Evolutionary conservation across 306 rosid genomes (phyloP).

Genomic region (Inga laurina): DNA sequence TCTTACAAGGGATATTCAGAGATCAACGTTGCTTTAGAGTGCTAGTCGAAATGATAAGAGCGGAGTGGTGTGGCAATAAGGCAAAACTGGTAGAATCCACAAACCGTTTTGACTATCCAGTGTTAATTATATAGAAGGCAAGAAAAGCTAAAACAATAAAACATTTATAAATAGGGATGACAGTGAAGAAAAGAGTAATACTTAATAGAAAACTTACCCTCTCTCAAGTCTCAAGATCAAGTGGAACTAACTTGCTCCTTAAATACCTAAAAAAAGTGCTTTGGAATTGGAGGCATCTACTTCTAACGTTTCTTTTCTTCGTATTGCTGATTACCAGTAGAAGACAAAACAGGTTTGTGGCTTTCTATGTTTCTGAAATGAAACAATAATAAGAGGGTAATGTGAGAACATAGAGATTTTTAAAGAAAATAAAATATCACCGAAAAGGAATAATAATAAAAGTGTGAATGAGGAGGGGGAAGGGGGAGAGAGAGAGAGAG

Average conservation of each 20-base stretch:
- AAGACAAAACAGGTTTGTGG: constrained; percentile 42
- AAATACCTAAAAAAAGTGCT: constrained; percentile 39
- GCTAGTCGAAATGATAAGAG: neutral
- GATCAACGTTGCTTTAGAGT: neutral
- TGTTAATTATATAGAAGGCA: constrained; percentile 12
- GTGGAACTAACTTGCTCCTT: constrained; percentile 26
- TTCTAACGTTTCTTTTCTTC: constrained; percentile 38
- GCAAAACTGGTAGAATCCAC: constrained; percentile 28
- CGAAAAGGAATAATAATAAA: constrained; percentile 25
- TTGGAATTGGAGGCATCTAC: constrained; percentile 47
- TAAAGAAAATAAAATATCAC: neutral
- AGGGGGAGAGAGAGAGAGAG: neutral
- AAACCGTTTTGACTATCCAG: constrained; percentile 15
- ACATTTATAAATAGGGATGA: constrained; percentile 14
- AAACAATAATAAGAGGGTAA: constrained; percentile 32
- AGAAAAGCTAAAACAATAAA: constrained; percentile 19
- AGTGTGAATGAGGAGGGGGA: constrained; percentile 22
- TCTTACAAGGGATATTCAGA: constrained; percentile 6
- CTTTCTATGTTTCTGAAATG: constrained; percentile 36
- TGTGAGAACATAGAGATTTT: constrained; percentile 15
- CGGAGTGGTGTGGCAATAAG: constrained; percentile 2
- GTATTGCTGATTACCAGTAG: constrained; percentile 41
- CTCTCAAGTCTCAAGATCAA: constrained; percentile 37
- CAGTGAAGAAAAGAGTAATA: constrained; percentile 17
- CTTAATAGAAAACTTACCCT: constrained; percentile 29